Evolutionary conservation across 352 stramenopile genomes (phyloP).

Genomic region (Globisporangium polare): DNA sequence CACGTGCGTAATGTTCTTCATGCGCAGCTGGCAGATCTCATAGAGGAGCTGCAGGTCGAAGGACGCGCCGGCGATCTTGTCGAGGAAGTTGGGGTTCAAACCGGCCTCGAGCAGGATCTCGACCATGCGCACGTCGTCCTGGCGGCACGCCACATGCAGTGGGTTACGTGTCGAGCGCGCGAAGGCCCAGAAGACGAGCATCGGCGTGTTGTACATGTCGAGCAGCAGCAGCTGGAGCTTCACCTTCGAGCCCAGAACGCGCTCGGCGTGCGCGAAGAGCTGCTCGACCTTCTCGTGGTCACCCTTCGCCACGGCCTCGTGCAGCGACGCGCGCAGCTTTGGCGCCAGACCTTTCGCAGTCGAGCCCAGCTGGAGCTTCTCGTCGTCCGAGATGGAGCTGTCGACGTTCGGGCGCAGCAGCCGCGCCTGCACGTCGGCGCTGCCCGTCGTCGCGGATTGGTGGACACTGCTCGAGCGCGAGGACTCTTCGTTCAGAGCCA

Average conservation of each 20-base stretch:
- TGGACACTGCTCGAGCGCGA: slow-evolving; percentile 1
- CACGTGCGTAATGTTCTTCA: slow-evolving; percentile 63
- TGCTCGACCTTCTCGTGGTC: slow-evolving; percentile 37
- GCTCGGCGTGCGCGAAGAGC: slow-evolving; percentile 45
- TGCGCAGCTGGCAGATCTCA: slow-evolving; percentile 59
- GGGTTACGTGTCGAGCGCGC: slow-evolving; percentile 69
- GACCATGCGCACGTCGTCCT: slow-evolving; percentile 55
- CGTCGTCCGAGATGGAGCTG: slow-evolving; percentile 36
- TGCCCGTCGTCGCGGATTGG: not conserved
- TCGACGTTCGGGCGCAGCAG: slow-evolving; percentile 37
- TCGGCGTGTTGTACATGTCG: slow-evolving; percentile 71
- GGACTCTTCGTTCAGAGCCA: slow-evolving; percentile 9
- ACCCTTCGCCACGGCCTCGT: slow-evolving; percentile 40
- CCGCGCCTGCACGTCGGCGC: slow-evolving; percentile 10
- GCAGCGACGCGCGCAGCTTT: slow-evolving; percentile 45
- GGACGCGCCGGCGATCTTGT: slow-evolving; percentile 67
- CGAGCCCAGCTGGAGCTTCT: slow-evolving; percentile 32
- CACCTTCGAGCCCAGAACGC: slow-evolving; percentile 54
- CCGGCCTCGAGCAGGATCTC: slow-evolving; percentile 53
- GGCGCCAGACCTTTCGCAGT: slow-evolving; percentile 37
- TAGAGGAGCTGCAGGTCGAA: slow-evolving; percentile 62
- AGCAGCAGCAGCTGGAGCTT: slow-evolving; percentile 58
- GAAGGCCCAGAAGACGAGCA: slow-evolving; percentile 56
- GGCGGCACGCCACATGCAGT: slow-evolving; percentile 62
- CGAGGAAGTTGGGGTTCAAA: slow-evolving; percentile 69